Evolutionary conservation across 257 asterid species (phyloP).

Genomic region (Jacaranda copaia): DNA sequence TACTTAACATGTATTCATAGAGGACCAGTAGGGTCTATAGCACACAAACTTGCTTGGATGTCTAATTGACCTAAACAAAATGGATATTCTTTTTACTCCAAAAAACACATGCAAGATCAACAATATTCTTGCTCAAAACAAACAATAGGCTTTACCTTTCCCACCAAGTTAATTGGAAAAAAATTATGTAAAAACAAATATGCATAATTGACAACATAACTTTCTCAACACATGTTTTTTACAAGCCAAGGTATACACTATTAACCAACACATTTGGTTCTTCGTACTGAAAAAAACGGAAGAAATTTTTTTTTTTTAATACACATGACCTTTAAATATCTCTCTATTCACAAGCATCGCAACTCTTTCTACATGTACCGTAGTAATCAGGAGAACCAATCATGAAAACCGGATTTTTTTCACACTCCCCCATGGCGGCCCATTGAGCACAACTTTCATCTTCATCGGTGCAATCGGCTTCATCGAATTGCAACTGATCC

Average conservation of each 20-base stretch:
- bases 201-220: not conserved
- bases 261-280: not conserved
- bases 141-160: too few species aligned
- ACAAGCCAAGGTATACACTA: not conserved
- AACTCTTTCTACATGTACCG: constrained; percentile 93
- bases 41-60: too few species aligned
- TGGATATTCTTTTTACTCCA: too few species aligned
- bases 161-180: too few species aligned
- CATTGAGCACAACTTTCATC: constrained; percentile 79
- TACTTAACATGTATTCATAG: too few species aligned
- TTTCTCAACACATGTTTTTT: not conserved
- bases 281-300: not conserved
- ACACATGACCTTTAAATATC: not conserved
- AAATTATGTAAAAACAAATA: not conserved
- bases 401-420: constrained; percentile 80
- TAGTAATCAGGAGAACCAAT: constrained; percentile 85
- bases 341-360: constrained; percentile 64
- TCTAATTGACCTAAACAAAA: too few species aligned
- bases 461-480: constrained; percentile 71
- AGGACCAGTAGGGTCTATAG: too few species aligned
- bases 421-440: constrained; percentile 92
- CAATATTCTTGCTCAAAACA: too few species aligned
- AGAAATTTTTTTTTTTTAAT: too few species aligned
- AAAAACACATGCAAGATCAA: too few species aligned
- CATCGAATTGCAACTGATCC: constrained; percentile 36